Evolutionary conservation across 306 rosid genomes (phyloP), one percentile per base, ranked within the genome.

Genomic region (Rubus idaeus): DNA sequence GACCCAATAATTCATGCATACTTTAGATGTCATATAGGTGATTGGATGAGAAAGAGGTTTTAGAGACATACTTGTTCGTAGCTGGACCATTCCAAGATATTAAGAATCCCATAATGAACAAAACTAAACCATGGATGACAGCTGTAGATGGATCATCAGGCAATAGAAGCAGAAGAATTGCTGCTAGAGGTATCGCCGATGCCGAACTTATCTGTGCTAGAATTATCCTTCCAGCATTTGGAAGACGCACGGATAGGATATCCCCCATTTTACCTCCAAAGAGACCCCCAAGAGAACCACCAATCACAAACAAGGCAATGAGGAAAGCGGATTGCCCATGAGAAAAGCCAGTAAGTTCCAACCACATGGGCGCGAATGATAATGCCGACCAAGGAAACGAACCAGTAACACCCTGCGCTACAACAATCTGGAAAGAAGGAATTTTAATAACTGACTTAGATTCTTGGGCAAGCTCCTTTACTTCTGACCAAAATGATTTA

Each of bases 41-140:
- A 47, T 50, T 9, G 17, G 51, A 72, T 30, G 21, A 63, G 30
- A 46, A 78, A 17, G 45, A 66, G 50, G 74, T 50, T 65, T 39
- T 37, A 75, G 73, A 70, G 80, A 70, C 89, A 76, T 79, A 95
- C 98, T 92, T 92, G 82, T 95, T 95, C 76, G 97, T 69, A 60
- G 99, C 99, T 26, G 99, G 92, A 81, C 65, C 93, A 77, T 95
- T 95, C 97, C 99, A 95, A 44, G 97, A 92, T 75, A 95, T 95
- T 66, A 30, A 79, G 72, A 95, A 87, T 51, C 97, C 99, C 82
- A 95, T 81, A 14, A 89, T 61, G 42, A 87, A 44, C 68, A 95
- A 79, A 73, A 89, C 79, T 52, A 90, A 76, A 75, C 93, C 97
- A 77, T 90, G 89, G 75, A 79, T 46, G 78, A 84, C 35, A 60